Base-by-base conservation (phyloP, 345 rosid genomes). In the Eucalyptus decipiens region DNA sequence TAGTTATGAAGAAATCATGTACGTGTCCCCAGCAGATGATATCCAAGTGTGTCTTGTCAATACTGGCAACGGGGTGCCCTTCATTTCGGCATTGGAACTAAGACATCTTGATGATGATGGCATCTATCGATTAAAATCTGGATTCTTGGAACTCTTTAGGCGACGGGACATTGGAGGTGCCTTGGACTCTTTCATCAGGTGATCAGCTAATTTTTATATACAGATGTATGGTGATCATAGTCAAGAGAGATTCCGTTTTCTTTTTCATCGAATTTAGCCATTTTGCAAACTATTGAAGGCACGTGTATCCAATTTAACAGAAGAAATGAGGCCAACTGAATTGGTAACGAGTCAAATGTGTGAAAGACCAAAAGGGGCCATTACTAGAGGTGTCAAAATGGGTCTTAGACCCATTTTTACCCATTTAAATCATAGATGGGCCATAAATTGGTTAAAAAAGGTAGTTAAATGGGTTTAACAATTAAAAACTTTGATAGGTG, bases 41-140 rank as follows among this genome's bases (percentile, higher is more conserved):
- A 67, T 94, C 6, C 83, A 92, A 23, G 54, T 96, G 34, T 96
- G 96, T 90, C 88, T 94, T 2, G 95, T 94, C 9, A 95, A 96
- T 49, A 95, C 92, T 4, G 94, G 92, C 13, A 26, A 50, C 1
- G 96, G 95, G 26, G 89, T 91, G 18, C 95, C 97, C 88, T 95
- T 96, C 86, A 93, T 95, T 47, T 93, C 94, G 6, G 93, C 91
- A 37, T 87, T 95, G 89, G 96, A 96, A 87, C 86, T 94, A 9
- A 43, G 86, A 52, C 87, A 28, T 58, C 3, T 58, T 5, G 65
- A 58, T 26, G 65, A 58, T 58, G 65, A 26, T 10, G 6, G 14
- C 30, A 58, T 26, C 65, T 58, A 58, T 11, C 30, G n/a, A 58
- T 24, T 58, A 5, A 5, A 14, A 26, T 58, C 7, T 26, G 65